Base-by-base conservation (phyloP, 2,329 filamentous ascomycete genomes). In the Thyridium curvatum region DNA sequence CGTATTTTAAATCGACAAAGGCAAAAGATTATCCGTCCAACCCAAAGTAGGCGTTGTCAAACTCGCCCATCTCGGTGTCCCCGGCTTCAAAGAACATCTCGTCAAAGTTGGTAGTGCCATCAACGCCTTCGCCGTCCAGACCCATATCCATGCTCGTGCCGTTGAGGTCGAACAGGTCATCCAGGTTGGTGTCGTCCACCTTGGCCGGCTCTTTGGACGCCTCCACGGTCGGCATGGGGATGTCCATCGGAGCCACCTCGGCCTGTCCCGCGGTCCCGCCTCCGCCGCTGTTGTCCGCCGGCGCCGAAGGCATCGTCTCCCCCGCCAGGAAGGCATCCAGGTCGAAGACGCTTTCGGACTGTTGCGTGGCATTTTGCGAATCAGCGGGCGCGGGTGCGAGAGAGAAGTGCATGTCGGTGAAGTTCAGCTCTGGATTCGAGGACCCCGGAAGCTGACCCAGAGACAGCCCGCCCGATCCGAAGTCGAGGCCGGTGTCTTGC, bases 321-420 rank as follows among this genome's bases (percentile, higher is more conserved):
- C 51, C 50, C 4, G 44, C 44, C 5, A 59, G 61, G 50, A 73
- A 72, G 12, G 61, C 61, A 3, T 66, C 53, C 12, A 71, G 53
- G 39, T 73, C 70, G 46, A 74, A 72, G 4, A 65, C 59, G 7
- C 60, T 52, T 41, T 67, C 66, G 17, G 56, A 12, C 47, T 50
- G 28, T 51, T 37, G 40, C n/a, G 35, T 34, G 32, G 13, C 39
- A 37, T 17, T 41, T 37, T 40, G 41, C 34, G 18, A 43, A 6
- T 45, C 41, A n/a, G 21, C 15, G n/a, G 32, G 32, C 9, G 63
- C 45, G 1, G 72, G 68, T 2, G 69, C 73, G 4, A 77, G 58
- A 0, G 70, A 67, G 46, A 78, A 78, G 29, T 72, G 65, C 71
- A 77, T 77, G 45, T 77, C 64, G 12, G 74, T 77, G 47, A 77